A percentile compares a stretch with the other conserved stretches of the same genome.
Conservation (phyloP, 306 rosid species). For the Nissolia schottii region DNA sequence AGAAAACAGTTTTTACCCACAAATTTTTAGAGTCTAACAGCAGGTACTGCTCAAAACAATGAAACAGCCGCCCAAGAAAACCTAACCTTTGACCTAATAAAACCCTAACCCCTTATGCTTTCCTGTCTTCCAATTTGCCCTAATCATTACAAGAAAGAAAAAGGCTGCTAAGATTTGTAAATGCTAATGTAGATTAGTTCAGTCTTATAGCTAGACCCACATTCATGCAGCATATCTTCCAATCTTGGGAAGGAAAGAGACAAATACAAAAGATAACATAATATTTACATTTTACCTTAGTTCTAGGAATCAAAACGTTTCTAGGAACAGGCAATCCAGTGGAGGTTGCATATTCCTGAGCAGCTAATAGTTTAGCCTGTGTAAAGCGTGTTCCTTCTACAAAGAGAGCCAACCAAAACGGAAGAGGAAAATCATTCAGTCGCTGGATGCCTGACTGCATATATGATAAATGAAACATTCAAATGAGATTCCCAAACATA, state of each 20-base stretch:
- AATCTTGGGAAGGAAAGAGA: neutral
- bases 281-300: conserved; percentile 56
- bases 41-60: neutral
- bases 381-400: conserved; percentile 99
- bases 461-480: conserved; percentile 33
- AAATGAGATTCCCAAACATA: conserved; percentile 20
- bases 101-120: neutral
- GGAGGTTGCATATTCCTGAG: conserved; percentile 85
- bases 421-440: conserved; percentile 77
- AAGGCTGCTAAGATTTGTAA: neutral
- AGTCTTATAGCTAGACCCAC: neutral
- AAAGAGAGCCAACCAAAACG: conserved; percentile 98
- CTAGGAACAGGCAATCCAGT: conserved; percentile 75
- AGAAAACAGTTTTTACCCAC: too few relatives aligned
- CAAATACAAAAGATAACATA: neutral
- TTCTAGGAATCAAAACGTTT: conserved; percentile 95
- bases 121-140: neutral
- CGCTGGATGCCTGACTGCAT: conserved; percentile 81
- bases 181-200: neutral
- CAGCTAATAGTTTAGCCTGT: conserved; percentile 77
- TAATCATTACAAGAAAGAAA: neutral
- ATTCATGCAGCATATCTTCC: neutral
- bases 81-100: neutral
- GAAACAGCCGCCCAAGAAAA: neutral
- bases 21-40: too few relatives aligned